Evolutionary conservation across 805 yeast genomes (phyloP).

Genomic region (Candida hungchunana): DNA sequence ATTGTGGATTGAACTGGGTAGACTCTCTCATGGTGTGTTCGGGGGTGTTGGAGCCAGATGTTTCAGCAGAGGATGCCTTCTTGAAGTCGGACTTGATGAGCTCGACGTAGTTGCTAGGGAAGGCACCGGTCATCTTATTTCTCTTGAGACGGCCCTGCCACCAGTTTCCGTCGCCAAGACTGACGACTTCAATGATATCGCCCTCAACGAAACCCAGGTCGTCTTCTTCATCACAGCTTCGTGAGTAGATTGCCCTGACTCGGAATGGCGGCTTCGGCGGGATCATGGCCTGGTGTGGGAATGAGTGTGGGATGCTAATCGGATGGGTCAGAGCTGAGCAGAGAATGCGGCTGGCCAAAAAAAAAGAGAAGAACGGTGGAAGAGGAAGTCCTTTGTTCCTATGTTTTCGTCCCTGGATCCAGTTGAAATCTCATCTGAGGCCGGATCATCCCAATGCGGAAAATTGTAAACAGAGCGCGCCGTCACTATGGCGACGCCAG

Average conservation of each 20-base stretch:
- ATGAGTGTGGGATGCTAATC: too few relatives aligned
- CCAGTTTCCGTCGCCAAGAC: conserved; percentile 84
- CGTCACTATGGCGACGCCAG: neutral
- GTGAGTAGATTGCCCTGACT: conserved; percentile 80
- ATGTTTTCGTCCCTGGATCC: too few relatives aligned
- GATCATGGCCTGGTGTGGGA: conserved; percentile 18
- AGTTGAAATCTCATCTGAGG: conserved; percentile 2
- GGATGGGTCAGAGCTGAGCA: too few relatives aligned
- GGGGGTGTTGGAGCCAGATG: neutral
- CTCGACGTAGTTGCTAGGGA: conserved; percentile 84
- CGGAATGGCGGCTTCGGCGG: conserved; percentile 56
- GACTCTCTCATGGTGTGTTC: conserved; percentile 1
- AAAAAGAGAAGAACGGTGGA: neutral
- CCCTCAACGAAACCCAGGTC: conserved; percentile 94
- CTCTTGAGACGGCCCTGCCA: conserved; percentile 82
- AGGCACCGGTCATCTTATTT: conserved; percentile 77
- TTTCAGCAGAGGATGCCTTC: conserved; percentile 5
- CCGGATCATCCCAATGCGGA: conserved; percentile 14
- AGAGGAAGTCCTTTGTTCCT: too few relatives aligned
- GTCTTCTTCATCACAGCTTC: conserved; percentile 89
- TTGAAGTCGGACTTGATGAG: conserved; percentile 37
- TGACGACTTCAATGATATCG: conserved; percentile 80
- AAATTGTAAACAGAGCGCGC: conserved; percentile 18
- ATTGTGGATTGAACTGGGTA: conserved; percentile 8
- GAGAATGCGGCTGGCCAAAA: neutral